Base-by-base conservation (phyloP, 2,329 filamentous ascomycete species). In the Aureobasidium sp. region DNA sequence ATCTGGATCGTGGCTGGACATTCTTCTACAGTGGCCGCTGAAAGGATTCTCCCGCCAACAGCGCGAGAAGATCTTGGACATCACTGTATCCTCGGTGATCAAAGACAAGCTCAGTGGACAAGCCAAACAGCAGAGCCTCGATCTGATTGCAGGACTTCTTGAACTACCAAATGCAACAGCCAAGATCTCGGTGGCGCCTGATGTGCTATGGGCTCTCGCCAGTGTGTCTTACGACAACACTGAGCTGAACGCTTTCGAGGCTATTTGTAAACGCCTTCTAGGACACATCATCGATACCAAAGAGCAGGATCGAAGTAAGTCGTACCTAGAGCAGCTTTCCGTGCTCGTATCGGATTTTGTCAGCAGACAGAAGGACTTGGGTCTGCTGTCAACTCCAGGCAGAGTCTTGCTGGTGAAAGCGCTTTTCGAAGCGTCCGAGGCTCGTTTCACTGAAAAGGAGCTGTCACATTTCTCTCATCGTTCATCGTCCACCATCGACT, bases 231-330 rank as follows among this genome's bases (percentile, higher is more conserved):
- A 35, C 31, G 39, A 40, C 29, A 24, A n/a, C 7, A 39, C 29
- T 24, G 29, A 42, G 14, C 22, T 61, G n/a, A 19, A 52, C 22
- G 33, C 40, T 12, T 50, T 63, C 31, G 31, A 54, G 24, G 19
- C 31, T 39, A 14, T 62, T 17, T 53, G 52, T 44, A 48, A 22
- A 52, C 39, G 27, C n/a, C 33, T 62, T 37, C 47, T 59, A 24
- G n/a, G 59, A 45, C 65, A 66, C 37, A 53, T 67, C 7, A 39
- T 67, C 3, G 56, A 60, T 12, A 67, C 64, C 4, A 63, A 64
- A 49, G 66, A 68, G 15, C 66, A 68, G 58, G 64, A 64, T 27
- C 64, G 64, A 14, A 66, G 64, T n/a, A 60, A 59, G 14, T 19
- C 9, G 2, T 60, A 63, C 31, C 22, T 64, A 9, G 50, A 31